Base-by-base conservation (phyloP, 345 rosid genomes). In the Brassica rapa region DNA sequence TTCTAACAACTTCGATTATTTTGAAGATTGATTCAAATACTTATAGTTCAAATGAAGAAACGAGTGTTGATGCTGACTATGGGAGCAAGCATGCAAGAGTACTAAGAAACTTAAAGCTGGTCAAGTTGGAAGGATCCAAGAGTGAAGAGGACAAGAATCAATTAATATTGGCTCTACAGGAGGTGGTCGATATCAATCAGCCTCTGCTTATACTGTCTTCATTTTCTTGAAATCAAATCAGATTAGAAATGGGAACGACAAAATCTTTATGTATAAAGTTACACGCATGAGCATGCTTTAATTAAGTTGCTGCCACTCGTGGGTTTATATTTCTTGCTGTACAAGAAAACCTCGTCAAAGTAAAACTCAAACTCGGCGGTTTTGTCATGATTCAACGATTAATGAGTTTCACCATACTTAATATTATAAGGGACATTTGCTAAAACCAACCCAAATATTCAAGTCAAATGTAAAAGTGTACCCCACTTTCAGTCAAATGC, bases 111-210 rank as follows among this genome's bases (percentile, higher is more conserved):
- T 81, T 88, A 19, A 76, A 82, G 68, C 6, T 83, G 43, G 84
- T 88, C 15, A 86, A 78, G 77, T 7, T 88, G 72, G 89, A 90
- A 19, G 87, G 90, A 32, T 82, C 83, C 66, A 46, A 59, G 71
- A 78, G 53, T 41, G 71, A 60, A 70, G 82, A 70, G 1, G 78
- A 79, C 7, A 84, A 79, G 62, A 78, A 60, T 60, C 62, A 60
- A 33, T 65, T 87, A 39, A 75, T 80, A 4, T 33, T 80, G 71
- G 61, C 72, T 74, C 32, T 90, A 14, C 74, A 64, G n/a, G 71
- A 85, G 71, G 15, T 84, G 3, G 53, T 77, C 6, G 10, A 57
- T 7, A 70, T 39, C 25, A 25, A 73, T 24, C 73, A 78, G 73
- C 63, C 69, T 60, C 43, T 78, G 15, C 71, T 62, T 25, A 69